These are phyloP conservation scores for Aspergillus saccharolyticus DNA, from an alignment of 495 filamentous ascomycete species.

Conservation along the genomic window DNA sequence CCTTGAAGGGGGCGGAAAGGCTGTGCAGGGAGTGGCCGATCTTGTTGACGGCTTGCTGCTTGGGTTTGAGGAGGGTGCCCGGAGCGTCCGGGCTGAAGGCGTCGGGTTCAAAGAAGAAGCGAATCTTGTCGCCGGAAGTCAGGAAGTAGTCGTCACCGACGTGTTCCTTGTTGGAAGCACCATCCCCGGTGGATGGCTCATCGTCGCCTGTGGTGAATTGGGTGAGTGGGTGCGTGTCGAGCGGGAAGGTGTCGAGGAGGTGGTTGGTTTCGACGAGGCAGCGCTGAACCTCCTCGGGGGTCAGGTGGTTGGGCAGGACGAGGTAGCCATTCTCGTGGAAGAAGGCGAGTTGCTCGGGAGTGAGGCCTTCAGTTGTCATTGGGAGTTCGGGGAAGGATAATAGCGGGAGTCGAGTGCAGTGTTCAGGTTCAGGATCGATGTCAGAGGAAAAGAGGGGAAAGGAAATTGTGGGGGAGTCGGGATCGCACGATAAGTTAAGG, in stretches of 20 bases:
- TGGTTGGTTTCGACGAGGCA: conserved; percentile 70
- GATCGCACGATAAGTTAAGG: neutral
- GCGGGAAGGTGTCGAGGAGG: conserved; percentile 68
- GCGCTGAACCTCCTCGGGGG: conserved; percentile 52
- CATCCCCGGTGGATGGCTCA: too few relatives aligned
- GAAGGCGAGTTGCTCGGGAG: conserved; percentile 59
- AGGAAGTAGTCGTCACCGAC: conserved; percentile 97
- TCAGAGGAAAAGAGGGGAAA: neutral
- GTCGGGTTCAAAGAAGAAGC: conserved; percentile 95
- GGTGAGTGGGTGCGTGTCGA: conserved; percentile 84
- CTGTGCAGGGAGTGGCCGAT: conserved; percentile 88
- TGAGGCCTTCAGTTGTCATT: conserved; percentile 51
- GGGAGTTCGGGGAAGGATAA: neutral
- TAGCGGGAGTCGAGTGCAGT: neutral
- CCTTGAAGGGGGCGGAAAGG: conserved; percentile 64
- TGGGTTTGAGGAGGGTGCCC: conserved; percentile 61
- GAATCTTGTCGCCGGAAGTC: conserved; percentile 77
- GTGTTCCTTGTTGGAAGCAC: conserved; percentile 44
- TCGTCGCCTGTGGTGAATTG: conserved; percentile 79
- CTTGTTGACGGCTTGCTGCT: conserved; percentile 84
- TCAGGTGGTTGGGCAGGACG: conserved; percentile 75
- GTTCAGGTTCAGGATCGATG: neutral
- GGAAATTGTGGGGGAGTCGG: neutral
- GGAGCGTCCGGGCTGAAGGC: conserved; percentile 41
- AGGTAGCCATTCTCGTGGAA: conserved; percentile 87